Evolutionary conservation across 1,284 basidiomycete species (phyloP), one percentile per base, ranked within the genome.

Genomic region (Vanrija humicola): DNA sequence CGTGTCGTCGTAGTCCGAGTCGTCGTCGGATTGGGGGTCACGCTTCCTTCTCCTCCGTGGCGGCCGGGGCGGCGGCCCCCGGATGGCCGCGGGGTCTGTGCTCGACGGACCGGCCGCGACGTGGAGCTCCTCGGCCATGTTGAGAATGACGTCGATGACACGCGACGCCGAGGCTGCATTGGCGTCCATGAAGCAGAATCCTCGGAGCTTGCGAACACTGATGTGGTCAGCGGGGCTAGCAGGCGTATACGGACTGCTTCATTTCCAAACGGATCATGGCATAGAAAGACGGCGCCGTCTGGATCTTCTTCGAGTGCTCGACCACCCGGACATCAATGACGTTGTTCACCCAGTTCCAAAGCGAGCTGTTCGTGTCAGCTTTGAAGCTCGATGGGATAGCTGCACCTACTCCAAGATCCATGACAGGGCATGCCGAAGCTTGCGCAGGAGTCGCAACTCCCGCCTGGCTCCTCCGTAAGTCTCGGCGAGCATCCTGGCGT

Each of bases 381-480:
- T 16, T 23, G 38, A 50, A 26, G 1, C 25, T 21, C 21, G 18
- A 28, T 5, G 14, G 21, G 48, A 19, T 15, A 28, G 43, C 43
- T 47, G 34, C 12, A 19, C 14, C 44, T 67, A 90, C 89, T 89
- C 88, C 65, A 89, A 80, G 61, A 91, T 85, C 90, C 90, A 93
- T 48, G 83, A 84, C 52, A 91, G 65, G 54, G 85, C 84, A 60
- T 85, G 84, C 57, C 88, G 77, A 75, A 90, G 81, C 0, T 84
- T 84, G 71, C 88, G 87, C 62, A 90, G 83, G 16, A 79, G 78
- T 72, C 87, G 86, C 60, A 86, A 59, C 48, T 84, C 74, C 40
- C 68, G 75, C 3, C 50, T 77, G 5, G 75, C 65, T 6, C 77
- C 40, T 15, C 23, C 48, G 6, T 19, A 49, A 78, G 26, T 79